Base-by-base conservation (phyloP, 2,329 filamentous ascomycete genomes). In the Neofusicoccum ribis region DNA sequence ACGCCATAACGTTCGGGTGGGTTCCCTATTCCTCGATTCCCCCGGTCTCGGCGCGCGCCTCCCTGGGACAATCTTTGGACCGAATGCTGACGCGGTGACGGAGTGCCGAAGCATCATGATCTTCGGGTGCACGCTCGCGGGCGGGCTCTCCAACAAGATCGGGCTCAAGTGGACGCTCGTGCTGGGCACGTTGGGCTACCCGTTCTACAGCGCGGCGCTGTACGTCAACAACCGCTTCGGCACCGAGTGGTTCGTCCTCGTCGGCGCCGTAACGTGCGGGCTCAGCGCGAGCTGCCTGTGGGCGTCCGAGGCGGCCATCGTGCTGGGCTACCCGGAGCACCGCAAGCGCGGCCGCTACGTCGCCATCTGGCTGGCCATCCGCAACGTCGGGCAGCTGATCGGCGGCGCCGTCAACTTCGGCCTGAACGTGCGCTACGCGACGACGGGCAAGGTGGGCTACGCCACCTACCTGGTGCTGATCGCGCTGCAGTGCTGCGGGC, bases 121-220 rank as follows among this genome's bases (percentile, higher is more conserved):
- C 0, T 71, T 91, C 0, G 89, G 88, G 0, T 91, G 89, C 72
- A 87, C 84, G 71, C 85, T 91, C 52, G 85, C 85, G 0, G 88
- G 86, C 62, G 81, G 85, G 0, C 75, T 92, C 6, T 88, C 91
- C 0, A 84, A 84, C 41, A 87, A 86, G 50, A 85, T 92, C 49
- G 90, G 90, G 0, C 89, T 93, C 67, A 91, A 90, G 70, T 86
- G 86, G 58, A 85, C 89, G 0, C 76, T 92, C 15, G 69, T 75
- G 31, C 65, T 75, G 11, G 74, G 74, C 23, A 74, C 72, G 4
- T 51, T 74, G 3, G 72, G 73, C 7, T 75, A 76, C 63, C 71
- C 71, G n/a, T 71, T 72, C 31, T 75, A 76, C 67, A 71, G 70
- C 17, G 74, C 73, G 1, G 69, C 67, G 3, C 63, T 70, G 2